Conservation (phyloP, 257 asterid species). For the Gardenia jasminoides region DNA sequence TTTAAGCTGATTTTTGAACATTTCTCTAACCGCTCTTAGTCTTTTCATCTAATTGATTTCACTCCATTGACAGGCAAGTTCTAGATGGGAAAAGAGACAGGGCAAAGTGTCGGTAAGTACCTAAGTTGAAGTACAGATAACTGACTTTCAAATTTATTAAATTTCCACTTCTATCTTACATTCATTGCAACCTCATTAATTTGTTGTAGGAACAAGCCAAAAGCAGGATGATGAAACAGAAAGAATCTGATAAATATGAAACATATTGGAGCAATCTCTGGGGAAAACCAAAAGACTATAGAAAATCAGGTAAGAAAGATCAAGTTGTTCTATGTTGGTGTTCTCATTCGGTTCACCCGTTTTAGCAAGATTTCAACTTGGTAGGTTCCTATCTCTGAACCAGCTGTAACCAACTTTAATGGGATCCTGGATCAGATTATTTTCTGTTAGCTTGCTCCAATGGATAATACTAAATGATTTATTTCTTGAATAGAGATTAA, state of each 20-base stretch:
- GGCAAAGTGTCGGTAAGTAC: constrained; percentile 78
- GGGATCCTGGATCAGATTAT: not conserved
- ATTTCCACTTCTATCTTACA: too few species aligned
- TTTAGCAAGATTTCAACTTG: not conserved
- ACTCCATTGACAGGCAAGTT: constrained; percentile 59
- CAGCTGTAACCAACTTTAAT: not conserved
- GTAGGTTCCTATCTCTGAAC: not conserved
- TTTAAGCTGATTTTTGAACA: not conserved
- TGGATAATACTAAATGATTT: not conserved
- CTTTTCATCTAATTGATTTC: constrained; percentile 5
- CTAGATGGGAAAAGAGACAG: constrained; percentile 88
- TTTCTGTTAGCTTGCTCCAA: not conserved
- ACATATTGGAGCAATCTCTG: constrained; percentile 73
- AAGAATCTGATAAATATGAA: constrained; percentile 56
- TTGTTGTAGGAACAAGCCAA: constrained; percentile 66
- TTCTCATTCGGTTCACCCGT: not conserved
- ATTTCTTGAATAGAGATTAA: too few species aligned
- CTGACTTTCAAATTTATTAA: too few species aligned
- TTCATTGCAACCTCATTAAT: constrained; percentile 7
- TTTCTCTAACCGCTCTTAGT: not conserved
- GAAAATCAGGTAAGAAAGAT: constrained; percentile 39
- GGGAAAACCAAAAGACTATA: constrained; percentile 56
- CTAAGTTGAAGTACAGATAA: not conserved
- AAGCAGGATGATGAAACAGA: constrained; percentile 69
- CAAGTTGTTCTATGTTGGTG: not conserved